phyloP scores from a whole-genome alignment of 371 early-diverging fungal species.

The Rhizopus delemar region DNA sequence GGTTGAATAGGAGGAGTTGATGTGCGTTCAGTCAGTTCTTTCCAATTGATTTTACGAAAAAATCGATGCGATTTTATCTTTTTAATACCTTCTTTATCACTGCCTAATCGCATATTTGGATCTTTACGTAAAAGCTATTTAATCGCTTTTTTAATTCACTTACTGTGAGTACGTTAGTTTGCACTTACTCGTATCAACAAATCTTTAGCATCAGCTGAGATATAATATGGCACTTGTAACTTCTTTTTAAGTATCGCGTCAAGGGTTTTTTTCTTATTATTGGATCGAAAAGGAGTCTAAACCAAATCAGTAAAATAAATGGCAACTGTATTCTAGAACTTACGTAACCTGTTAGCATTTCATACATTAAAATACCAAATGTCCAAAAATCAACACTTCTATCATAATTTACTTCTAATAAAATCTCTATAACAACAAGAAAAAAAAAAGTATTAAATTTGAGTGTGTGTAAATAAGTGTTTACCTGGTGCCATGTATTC shows the following conservation, averaged over 20 bases:
- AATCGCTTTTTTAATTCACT: not conserved
- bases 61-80: conserved; percentile 85
- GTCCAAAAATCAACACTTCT: conserved; percentile 94
- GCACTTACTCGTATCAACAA: conserved; percentile 46
- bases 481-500: conserved; percentile 73
- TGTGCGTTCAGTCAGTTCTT: conserved; percentile 60
- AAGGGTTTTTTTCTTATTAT: conserved; percentile 77
- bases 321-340: conserved; percentile 5
- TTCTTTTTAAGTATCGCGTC: conserved; percentile 78
- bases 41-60: conserved; percentile 88
- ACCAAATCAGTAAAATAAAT: not conserved
- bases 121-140: conserved; percentile 69
- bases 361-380: conserved; percentile 87
- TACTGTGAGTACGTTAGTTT: not conserved
- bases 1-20: conserved; percentile 78
- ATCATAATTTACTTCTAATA: conserved; percentile 80
- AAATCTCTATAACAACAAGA: conserved; percentile 55
- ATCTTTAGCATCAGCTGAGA: conserved; percentile 69
- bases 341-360: conserved; percentile 77
- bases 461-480: not conserved
- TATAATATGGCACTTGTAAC: conserved; percentile 71
- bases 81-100: conserved; percentile 70
- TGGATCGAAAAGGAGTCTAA: conserved; percentile 74
- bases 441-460: not conserved
- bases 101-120: conserved; percentile 65